Percentiles rank a stretch among this genome's conserved stretches.
Evolutionary conservation across 1,284 basidiomycete species (phyloP).

Genomic region (Malassezia pachydermatis): DNA sequence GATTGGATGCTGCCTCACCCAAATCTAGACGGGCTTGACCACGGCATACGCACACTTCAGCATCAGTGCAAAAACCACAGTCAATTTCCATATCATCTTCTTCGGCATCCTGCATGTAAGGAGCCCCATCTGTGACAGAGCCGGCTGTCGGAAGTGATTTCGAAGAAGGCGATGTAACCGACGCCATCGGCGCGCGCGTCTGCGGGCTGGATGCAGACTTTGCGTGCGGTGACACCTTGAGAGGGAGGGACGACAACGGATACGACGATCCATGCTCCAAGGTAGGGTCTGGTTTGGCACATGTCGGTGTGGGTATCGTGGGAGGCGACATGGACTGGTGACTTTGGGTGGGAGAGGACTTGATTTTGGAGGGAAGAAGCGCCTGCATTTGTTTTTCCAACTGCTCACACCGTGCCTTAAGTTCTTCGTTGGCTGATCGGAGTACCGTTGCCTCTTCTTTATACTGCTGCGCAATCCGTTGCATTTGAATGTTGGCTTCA

Average conservation of each 20-base stretch:
- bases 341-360: too few relatives aligned
- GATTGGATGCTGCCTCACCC: constrained; percentile 12
- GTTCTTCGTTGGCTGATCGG: constrained; percentile 20
- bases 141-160: background rate
- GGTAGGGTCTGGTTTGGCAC: background rate
- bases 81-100: constrained; percentile 21
- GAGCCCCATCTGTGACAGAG: too few relatives aligned
- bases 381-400: constrained; percentile 18
- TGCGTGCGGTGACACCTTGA: background rate
- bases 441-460: constrained; percentile 30
- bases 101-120: background rate
- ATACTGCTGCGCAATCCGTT: constrained; percentile 34
- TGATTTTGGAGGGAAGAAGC: background rate
- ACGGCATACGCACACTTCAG: constrained; percentile 30
- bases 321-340: constrained; percentile 18
- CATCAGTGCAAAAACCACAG: constrained; percentile 40
- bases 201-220: background rate
- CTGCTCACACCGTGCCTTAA: constrained; percentile 22
- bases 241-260: background rate
- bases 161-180: background rate
- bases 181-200: background rate
- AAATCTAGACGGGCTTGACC: constrained; percentile 16
- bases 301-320: constrained; percentile 17
- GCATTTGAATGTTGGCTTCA: constrained; percentile 38
- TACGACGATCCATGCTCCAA: background rate